phyloP scores from a whole-genome alignment of 2,329 filamentous ascomycete genomes.

The Trichothecium roseum region DNA sequence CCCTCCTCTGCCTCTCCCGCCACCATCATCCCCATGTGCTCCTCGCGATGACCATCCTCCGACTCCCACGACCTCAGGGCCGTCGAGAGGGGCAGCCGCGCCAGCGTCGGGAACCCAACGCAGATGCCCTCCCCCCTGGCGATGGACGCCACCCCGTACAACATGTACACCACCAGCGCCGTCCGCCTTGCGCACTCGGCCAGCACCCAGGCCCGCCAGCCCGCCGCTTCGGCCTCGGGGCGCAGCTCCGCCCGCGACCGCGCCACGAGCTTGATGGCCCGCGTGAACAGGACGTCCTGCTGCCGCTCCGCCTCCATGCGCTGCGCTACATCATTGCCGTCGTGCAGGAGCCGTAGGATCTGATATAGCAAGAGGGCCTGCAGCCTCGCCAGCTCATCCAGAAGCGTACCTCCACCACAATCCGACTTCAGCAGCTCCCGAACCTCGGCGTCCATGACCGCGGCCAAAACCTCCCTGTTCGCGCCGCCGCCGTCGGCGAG shows the following conservation, averaged over 20 bases:
- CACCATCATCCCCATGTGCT: not conserved
- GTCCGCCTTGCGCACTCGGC: constrained; percentile 18
- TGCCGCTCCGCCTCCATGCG: constrained; percentile 11
- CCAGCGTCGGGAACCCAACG: constrained; percentile 1
- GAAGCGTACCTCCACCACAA: not conserved
- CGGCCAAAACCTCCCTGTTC: constrained; percentile 11
- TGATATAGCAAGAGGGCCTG: constrained; percentile 12
- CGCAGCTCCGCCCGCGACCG: constrained; percentile 5
- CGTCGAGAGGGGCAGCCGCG: not conserved
- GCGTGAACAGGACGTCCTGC: constrained; percentile 8
- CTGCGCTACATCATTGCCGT: constrained; percentile 11
- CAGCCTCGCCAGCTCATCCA: constrained; percentile 9
- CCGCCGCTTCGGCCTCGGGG: not conserved
- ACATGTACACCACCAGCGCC: constrained; percentile 12
- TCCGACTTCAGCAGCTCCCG: constrained; percentile 2
- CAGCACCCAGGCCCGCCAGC: constrained; percentile 20
- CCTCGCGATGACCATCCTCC: not conserved
- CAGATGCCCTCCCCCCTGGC: constrained; percentile 2
- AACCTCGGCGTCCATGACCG: constrained; percentile 10
- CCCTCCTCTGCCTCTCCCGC: too few relatives aligned
- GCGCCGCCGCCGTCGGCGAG: constrained; percentile 10
- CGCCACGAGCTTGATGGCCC: constrained; percentile 7
- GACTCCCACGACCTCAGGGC: not conserved
- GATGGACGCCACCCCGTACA: constrained; percentile 10
- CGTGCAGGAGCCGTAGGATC: constrained; percentile 13